Conservation (phyloP, 495 filamentous ascomycete species). For the Aspergillus ostianus region DNA sequence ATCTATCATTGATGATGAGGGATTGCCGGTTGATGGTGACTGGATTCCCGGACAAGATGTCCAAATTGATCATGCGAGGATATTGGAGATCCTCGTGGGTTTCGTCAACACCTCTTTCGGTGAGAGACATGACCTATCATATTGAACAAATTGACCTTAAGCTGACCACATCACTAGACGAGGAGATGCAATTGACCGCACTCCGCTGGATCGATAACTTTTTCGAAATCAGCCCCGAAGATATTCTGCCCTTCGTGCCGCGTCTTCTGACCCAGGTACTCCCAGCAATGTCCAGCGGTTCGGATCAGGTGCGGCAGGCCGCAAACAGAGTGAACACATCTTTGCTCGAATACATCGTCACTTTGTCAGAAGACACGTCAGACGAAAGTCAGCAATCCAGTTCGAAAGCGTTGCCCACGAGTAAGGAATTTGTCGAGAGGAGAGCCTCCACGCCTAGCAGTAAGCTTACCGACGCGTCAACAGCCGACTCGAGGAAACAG, state of each 20-base stretch:
- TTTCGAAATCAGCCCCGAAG: conserved; percentile 95
- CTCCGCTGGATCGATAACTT: conserved; percentile 95
- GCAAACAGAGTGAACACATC: conserved; percentile 87
- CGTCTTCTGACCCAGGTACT: conserved; percentile 87
- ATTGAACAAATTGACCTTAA: neutral
- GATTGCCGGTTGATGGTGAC: conserved; percentile 71
- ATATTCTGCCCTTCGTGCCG: conserved; percentile 94
- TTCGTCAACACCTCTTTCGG: conserved; percentile 83
- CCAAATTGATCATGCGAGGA: conserved; percentile 86
- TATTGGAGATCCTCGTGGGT: conserved; percentile 86
- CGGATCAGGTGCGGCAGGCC: conserved; percentile 83
- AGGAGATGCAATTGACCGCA: conserved; percentile 86
- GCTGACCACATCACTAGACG: conserved; percentile 49
- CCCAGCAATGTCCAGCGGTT: conserved; percentile 88
- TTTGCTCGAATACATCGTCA: conserved; percentile 87
- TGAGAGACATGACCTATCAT: conserved; percentile 34
- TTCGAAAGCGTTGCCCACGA: conserved; percentile 39
- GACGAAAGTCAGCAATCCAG: conserved; percentile 29
- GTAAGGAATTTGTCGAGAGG: conserved; percentile 50
- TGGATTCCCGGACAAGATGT: conserved; percentile 98
- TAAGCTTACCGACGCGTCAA: conserved; percentile 41
- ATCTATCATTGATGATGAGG: conserved; percentile 59
- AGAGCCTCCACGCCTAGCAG: conserved; percentile 51
- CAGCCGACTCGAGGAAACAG: conserved; percentile 32
- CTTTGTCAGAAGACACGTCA: conserved; percentile 71